Evolutionary conservation across 768 basidiomycete genomes (phyloP), one percentile per base, ranked within the genome.

Genomic region (Gymnopilus junonius): DNA sequence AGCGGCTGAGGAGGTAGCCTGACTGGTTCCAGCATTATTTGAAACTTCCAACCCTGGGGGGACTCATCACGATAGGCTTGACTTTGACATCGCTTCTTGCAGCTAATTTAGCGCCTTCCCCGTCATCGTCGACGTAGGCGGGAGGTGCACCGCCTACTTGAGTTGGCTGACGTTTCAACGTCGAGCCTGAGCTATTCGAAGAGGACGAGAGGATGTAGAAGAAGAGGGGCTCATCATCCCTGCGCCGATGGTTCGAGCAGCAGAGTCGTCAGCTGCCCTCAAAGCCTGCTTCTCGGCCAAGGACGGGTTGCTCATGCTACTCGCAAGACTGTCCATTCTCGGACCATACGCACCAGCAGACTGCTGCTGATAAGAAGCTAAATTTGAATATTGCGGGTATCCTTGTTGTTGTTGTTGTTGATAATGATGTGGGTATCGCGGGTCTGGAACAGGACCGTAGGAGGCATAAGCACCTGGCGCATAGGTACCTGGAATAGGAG

Each of bases 21-120:
- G 12, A 27, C 27, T 34, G 46, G 40, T n/a, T 21, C 39, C 58
- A 15, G 11, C 50, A 25, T 31, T 25, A 4, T 21, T 37, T 17
- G 59, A 55, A 14, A 23, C 23, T 27, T 8, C 25, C 45, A 48
- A 48, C 4, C 45, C 45, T 14, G 55, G 63, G 23, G n/a, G 64
- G 60, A 15, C 29, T 54, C 67, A 67, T 42, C 17, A 61, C 51
- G 4, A 53, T 35, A 12, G 63, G 67, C 10, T 55, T 48, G 34
- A 61, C 50, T 58, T 74, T 74, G 39, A 67, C 66, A 61, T 72
- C 73, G 35, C 67, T 59, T 62, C 63, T 57, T 42, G 70, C 55
- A 42, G 58, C 58, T 34, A 50, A 48, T 21, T 66, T 65, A 3
- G 58, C 61, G n/a, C 65, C 67, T 37, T 64, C 62, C 10, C 66